Base-by-base conservation (phyloP, 2,329 filamentous ascomycete genomes). In the Eutypella sp. region DNA sequence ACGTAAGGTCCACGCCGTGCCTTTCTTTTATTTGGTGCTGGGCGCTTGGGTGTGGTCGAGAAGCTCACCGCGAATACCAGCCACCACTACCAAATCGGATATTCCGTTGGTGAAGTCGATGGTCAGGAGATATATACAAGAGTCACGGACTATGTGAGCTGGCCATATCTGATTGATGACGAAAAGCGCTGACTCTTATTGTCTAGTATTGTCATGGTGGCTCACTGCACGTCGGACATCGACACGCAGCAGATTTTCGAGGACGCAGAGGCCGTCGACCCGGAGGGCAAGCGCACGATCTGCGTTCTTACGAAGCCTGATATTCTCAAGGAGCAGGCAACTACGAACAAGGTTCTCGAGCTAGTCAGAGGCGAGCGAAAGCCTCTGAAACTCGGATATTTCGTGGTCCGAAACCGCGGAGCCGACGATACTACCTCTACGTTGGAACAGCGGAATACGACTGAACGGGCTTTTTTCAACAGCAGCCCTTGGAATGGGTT, bases 231-330 rank as follows among this genome's bases (percentile, higher is more conserved):
- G 9, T 62, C 59, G 0, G 69, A 73, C 15, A 61, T 71, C 3
- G 65, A 67, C 0, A 71, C 66, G 0, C 69, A 72, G 15, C 66
- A 67, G 37, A 70, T 72, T 6, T 44, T 73, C 1, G 61, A 61
- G 0, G 57, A 63, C 2, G 67, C 69, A 0, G 59, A 64, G 2
- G 59, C 62, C 0, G 63, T 47, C 0, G 75, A 78, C 11, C 65
- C 67, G 0, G 45, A 63, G 0, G 72, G 73, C 0, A 49, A 58
- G 4, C 51, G 74, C 0, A 78, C 73, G 0, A 56, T 78, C 7
- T 71, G 70, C 0, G 69, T 77, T 0, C 64, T 84, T 0, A 85
- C 81, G 0, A 85, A 84, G 51, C 75, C 79, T 0, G 80, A 85
- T 44, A 62, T 81, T 0, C 69, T 73, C 0, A 51, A 47, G 0